Evolutionary conservation across 805 yeast species (phyloP).

Genomic region (Lachancea kluyveri): DNA sequence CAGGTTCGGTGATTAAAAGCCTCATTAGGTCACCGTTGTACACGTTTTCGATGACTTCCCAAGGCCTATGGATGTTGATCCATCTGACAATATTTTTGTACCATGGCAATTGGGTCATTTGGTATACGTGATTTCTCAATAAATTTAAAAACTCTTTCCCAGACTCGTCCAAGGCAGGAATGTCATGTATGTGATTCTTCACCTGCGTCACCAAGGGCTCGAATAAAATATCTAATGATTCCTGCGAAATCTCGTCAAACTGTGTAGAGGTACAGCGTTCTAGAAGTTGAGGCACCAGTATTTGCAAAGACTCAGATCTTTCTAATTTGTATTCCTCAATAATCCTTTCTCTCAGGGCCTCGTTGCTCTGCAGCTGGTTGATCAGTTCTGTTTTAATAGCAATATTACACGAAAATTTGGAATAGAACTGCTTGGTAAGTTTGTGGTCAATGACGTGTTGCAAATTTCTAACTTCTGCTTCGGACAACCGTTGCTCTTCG

Average conservation of each 20-base stretch:
- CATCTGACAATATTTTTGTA: background rate
- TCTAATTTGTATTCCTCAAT: slow-evolving; percentile 3
- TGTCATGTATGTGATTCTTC: slow-evolving; percentile 1
- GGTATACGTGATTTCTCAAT: slow-evolving; percentile 3
- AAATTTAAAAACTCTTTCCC: slow-evolving; percentile 1
- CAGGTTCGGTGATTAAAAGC: slow-evolving; percentile 20
- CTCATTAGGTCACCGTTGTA: slow-evolving; percentile 10
- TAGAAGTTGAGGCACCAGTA: slow-evolving; percentile 5
- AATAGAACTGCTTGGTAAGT: slow-evolving; percentile 3
- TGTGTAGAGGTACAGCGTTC: slow-evolving; percentile 6
- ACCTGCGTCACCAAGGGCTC: slow-evolving; percentile 4
- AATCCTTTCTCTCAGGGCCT: slow-evolving; percentile 1
- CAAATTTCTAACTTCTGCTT: slow-evolving; percentile 2
- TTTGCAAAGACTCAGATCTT: slow-evolving; percentile 2
- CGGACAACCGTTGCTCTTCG: background rate
- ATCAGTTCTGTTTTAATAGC: slow-evolving; percentile 3
- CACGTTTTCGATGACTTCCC: slow-evolving; percentile 1
- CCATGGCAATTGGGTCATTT: slow-evolving; percentile 4
- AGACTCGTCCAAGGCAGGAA: background rate
- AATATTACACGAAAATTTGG: slow-evolving; percentile 1
- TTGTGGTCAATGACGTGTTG: slow-evolving; percentile 1
- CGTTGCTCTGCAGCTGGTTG: slow-evolving; percentile 1
- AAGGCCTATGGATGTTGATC: slow-evolving; percentile 3
- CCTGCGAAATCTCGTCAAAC: slow-evolving; percentile 2
- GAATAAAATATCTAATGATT: slow-evolving; percentile 2